Base-by-base conservation (phyloP, 352 stramenopile species). In the Pythium plurisporium region DNA sequence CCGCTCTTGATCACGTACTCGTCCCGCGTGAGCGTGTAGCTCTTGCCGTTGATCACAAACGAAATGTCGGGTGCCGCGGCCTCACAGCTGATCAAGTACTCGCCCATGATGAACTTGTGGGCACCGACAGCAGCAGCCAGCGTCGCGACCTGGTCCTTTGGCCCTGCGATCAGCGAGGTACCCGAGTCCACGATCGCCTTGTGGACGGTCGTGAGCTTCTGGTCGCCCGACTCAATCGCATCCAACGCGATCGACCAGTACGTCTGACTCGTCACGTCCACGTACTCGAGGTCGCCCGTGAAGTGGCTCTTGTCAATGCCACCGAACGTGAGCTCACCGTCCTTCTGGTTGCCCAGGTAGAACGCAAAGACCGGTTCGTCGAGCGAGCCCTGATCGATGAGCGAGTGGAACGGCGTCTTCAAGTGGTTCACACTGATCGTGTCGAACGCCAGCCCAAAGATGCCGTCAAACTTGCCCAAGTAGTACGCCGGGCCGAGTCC, bases 361-460 rank as follows among this genome's bases (percentile, higher is more conserved):
- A 99, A 99, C n/a, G 94, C 86, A 73, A 99, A 99, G 17, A 98
- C 78, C 0, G 86, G 86, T 45, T 95, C 69, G 47, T 96, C 85
- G 25, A 98, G 65, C 27, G 83, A 49, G 4, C 82, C 83, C 45
- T 88, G 68, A 44, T 96, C 76, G 30, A 99, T 82, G 50, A 98
- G 78, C 48, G 91, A 85, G 34, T 98, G 79, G 70, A 99, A 98
- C 0, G 96, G 91, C 2, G 95, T 98, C 44, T 83, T 82, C 1
- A 97, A 71, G 57, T 93, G 77, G 53, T 94, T 89, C 15, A 98
- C 87, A 49, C 74, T 90, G 64, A 99, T 95, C 5, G 79, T 73
- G 56, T 97, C 89, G 58, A 98, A 99, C n/a, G 82, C 97, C n/a
- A 99, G 69, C 41, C 97, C 97, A 48, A 99, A 88, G 62, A 99